These are phyloP conservation scores for Turnera subulata DNA, from an alignment of 345 rosid species.

Conservation along the genomic window DNA sequence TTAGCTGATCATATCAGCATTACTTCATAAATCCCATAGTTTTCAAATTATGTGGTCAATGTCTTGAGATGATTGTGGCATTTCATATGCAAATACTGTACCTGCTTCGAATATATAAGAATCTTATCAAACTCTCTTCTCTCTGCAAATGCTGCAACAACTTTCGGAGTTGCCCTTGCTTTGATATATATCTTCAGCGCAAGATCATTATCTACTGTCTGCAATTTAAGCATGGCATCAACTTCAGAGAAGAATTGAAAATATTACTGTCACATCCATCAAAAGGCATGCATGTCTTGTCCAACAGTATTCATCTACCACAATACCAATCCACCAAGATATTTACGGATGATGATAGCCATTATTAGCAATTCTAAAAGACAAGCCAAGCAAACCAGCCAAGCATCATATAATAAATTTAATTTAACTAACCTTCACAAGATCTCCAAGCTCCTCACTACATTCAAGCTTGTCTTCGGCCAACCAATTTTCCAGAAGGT, in stretches of 20 bases:
- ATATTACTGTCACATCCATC: neutral
- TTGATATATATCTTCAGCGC: conserved; percentile 89
- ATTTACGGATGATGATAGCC: too few relatives aligned
- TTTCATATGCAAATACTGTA: conserved; percentile 11
- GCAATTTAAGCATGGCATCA: conserved; percentile 9
- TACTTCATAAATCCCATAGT: neutral
- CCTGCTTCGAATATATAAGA: conserved; percentile 86
- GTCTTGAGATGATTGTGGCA: neutral
- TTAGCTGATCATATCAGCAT: neutral
- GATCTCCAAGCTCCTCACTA: conserved; percentile 95
- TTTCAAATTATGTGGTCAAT: neutral
- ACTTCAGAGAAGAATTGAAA: neutral
- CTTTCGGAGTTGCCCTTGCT: conserved; percentile 93
- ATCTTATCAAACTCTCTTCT: conserved; percentile 91
- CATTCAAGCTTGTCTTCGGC: conserved; percentile 96
- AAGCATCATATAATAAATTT: neutral
- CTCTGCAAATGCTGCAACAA: conserved; percentile 97
- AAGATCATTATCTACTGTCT: conserved; percentile 98
- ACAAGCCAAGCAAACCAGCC: too few relatives aligned
- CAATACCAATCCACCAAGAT: too few relatives aligned
- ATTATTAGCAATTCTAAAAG: neutral
- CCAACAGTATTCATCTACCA: too few relatives aligned
- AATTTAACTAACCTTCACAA: conserved; percentile 69
- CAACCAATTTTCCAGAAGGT: conserved; percentile 89
- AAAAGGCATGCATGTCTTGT: too few relatives aligned